These are phyloP conservation scores for Fusarium acutatum DNA, from an alignment of 2,329 filamentous ascomycete genomes.

Conservation along the genomic window DNA sequence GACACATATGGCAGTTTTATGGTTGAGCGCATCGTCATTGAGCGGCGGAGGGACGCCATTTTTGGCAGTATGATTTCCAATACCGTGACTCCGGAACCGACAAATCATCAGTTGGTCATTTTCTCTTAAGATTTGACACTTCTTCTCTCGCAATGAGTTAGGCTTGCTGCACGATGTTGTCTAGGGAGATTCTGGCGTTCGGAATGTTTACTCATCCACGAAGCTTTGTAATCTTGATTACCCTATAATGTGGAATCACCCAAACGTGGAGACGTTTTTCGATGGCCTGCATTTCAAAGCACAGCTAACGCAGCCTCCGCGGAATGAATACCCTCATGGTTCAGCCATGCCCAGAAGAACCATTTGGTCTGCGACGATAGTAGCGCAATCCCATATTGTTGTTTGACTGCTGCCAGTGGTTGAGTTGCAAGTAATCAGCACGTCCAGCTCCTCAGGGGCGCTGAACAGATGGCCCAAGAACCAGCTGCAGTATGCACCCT, in stretches of 20 bases:
- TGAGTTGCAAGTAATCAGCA: not conserved
- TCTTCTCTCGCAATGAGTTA: not conserved
- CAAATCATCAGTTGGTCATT: not conserved
- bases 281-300: not conserved
- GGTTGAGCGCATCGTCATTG: not conserved
- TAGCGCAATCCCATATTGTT: not conserved
- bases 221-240: not conserved
- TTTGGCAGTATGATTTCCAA: not conserved
- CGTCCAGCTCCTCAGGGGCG: not conserved
- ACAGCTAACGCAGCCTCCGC: not conserved
- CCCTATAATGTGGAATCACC: conserved; percentile 5
- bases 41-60: not conserved
- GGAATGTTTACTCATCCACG: conserved; percentile 16
- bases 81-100: not conserved
- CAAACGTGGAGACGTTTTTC: not conserved
- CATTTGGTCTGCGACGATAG: not conserved
- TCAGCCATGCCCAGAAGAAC: not conserved
- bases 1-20: not conserved
- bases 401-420: not conserved
- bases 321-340: too few species aligned
- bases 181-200: not conserved
- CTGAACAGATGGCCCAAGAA: not conserved
- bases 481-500: too few species aligned
- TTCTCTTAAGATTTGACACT: not conserved
- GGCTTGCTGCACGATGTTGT: not conserved